Evolutionary conservation across 805 yeast genomes (phyloP), one percentile per base, ranked within the genome.

Genomic region (Kluyveromyces lactis): DNA sequence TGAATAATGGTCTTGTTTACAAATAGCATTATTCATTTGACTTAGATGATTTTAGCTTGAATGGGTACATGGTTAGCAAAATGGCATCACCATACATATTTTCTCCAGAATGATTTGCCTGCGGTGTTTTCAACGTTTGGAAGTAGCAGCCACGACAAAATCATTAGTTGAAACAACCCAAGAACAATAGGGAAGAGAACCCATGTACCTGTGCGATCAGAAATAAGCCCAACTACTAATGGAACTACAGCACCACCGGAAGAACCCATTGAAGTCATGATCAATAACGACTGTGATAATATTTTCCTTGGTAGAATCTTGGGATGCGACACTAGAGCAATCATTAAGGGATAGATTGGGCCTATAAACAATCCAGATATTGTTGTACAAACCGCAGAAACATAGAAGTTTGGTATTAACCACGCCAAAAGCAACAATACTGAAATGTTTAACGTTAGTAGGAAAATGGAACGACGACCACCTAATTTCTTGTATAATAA

Each of bases 161-260:
- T 30, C 60, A 71, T 66, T 3, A 49, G 40, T 1, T 49, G 38
- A 39, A 65, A 64, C 26, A 71, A 54, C 0, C 55, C 63, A 9
- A 73, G 52, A 38, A 69, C 63, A 17, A 69, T 56, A 3, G 80
- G 79, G 56, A 72, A 64, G 24, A 74, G 67, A 3, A 72, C 73
- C 45, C 45, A 73, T 0, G 78, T 64, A 2, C 77, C 77, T 3
- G 51, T 53, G 35, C 42, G 55, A 49, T 73, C 69, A 4, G 75
- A 63, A 13, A 71, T 56, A 38, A 74, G 52, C 27, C 80, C 80
- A 12, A 73, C 71, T 12, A 72, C 33, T 46, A 74, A 73, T 19
- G 79, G 79, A 42, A 72, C 64, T 4, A 73, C 49, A 2, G 78
- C 75, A n/a, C 79, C 80, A 13, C 80, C 80, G 16, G 73, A 64